Base-by-base conservation (phyloP, 768 basidiomycete genomes). In the Tricholomella constricta region DNA sequence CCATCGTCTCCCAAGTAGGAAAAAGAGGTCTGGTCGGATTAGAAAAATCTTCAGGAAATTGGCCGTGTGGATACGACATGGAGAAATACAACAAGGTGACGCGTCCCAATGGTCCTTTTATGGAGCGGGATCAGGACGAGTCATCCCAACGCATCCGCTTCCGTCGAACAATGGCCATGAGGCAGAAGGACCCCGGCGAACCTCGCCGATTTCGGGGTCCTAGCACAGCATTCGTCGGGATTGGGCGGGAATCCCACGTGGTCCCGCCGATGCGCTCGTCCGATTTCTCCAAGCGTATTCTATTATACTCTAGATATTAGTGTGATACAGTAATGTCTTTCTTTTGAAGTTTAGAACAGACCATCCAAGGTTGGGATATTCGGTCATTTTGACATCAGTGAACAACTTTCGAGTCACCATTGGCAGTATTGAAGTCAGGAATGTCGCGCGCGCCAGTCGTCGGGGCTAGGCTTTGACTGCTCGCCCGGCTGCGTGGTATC, bases 11-110 rank as follows among this genome's bases (percentile, higher is more conserved):
- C 74, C 75, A 73, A 54, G 73, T 64, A 51, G 73, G 73, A 67
- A 75, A 50, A 58, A 71, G 72, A 10, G 81, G 79, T 11, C 80
- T 80, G 23, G 79, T 65, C 41, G 81, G 75, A 59, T 71, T 72
- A 25, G 80, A 78, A 65, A 73, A 73, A 63, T 74, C 70, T 65
- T 79, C 79, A 59, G 71, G 65, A 69, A 73, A 76, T 58, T 77
- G 74, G 56, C 64, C 64, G 61, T 67, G 76, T 56, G 74, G 73
- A 69, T 75, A 80, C 64, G 80, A 79, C 79, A 80, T 81, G 68
- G 65, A 58, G 63, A 61, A 69, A 65, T 62, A 59, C 62, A 55
- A 41, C 54, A 60, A 56, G 53, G 63, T 56, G 55, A 27, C 54
- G 52, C 52, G 55, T 56, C 62, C 56, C 46, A 51, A 51, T 38